Evolutionary conservation across 2,329 filamentous ascomycete genomes (phyloP), one percentile per base, ranked within the genome.

Genomic region (Basipetospora sp.): DNA sequence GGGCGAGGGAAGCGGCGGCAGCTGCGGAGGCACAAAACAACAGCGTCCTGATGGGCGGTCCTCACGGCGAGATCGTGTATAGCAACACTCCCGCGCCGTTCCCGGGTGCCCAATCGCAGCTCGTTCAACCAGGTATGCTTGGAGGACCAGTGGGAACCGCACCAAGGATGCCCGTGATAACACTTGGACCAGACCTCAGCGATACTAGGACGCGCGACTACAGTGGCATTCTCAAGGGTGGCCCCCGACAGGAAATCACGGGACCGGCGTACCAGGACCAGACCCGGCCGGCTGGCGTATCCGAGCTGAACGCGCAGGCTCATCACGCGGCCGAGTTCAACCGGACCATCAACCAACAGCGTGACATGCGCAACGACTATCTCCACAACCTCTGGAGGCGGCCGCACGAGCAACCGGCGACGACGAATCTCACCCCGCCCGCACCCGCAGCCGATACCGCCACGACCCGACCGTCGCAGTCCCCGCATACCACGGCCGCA

Each of bases 261-360:
- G 90, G 87, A 17, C 77, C 81, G 27, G 69, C 86, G 8, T 98
- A 94, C 59, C 80, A 88, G 56, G 90, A 96, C 54, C 72, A 85
- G 48, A 83, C 79, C 8, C 77, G 87, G 53, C 68, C 84, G 9
- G 82, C 79, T 44, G 74, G 78, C 20, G 69, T 83, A 19, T 67
- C 73, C 33, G 88, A 96, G 49, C 75, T 96, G 38, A 68, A 90
- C 45, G 80, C 81, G 32, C 86, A 94, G 56, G 84, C 86, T 19
- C 76, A 84, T 36, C 84, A 93, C 44, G 80, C 88, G 14, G 84
- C 85, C 41, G 88, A 96, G 48, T 93, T 80, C 62, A 96, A 88
- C 62, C 85, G 90, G 49, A 71, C 73, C 33, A 67, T 96, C 36
- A 85, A 81, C 50, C 73, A 81, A 48, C 80, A 87, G 55, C 79